phyloP scores from a whole-genome alignment of 371 early-diverging fungal genomes.

The Sanchytrium tribonematis region DNA sequence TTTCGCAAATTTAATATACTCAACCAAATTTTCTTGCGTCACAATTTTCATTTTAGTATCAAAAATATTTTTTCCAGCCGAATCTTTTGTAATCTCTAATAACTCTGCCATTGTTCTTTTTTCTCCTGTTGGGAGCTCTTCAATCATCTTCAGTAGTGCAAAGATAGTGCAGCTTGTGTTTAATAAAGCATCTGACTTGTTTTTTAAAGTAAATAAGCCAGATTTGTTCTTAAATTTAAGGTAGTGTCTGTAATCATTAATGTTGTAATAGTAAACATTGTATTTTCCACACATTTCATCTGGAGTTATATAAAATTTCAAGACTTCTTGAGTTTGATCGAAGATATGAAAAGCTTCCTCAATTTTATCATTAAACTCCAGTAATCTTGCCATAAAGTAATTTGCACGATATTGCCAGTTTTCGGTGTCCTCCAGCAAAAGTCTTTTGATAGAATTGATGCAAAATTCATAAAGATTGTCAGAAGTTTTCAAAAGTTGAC shows the following conservation, averaged over 20 bases:
- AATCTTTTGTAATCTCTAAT: not conserved
- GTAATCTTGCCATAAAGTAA: not conserved
- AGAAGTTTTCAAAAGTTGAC: not conserved
- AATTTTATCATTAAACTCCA: not conserved
- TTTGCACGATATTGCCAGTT: not conserved
- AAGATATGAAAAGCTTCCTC: not conserved
- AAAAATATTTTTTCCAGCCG: not conserved
- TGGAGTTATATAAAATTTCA: not conserved
- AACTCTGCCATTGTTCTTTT: not conserved
- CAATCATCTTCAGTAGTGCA: not conserved
- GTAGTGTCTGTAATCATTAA: not conserved
- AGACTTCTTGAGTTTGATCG: not conserved
- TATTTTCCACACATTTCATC: not conserved
- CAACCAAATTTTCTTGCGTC: not conserved
- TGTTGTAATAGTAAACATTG: not conserved
- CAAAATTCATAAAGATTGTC: not conserved
- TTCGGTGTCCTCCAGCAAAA: not conserved
- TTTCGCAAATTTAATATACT: not conserved
- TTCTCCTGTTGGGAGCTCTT: not conserved
- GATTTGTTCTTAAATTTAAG: not conserved
- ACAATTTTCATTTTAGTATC: not conserved
- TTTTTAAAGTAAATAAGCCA: not conserved
- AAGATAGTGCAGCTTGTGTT: not conserved
- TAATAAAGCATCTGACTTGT: not conserved
- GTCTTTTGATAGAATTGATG: not conserved